Base-by-base conservation (phyloP, 2,329 filamentous ascomycete genomes). In the Incumbomyces delicatus region DNA sequence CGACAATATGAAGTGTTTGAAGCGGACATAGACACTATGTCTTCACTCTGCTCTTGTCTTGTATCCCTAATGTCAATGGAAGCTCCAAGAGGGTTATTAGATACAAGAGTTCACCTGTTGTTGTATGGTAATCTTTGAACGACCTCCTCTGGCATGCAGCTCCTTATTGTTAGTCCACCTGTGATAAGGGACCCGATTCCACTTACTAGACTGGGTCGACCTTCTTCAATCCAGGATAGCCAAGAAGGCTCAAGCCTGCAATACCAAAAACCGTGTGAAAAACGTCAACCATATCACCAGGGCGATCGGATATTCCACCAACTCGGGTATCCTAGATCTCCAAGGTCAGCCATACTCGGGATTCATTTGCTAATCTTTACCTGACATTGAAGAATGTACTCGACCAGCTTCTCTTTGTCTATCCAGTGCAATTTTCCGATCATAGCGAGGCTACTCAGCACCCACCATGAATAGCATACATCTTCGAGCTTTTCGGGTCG, bases 401-500 rank as follows among this genome's bases (percentile, higher is more conserved):
- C 65, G 43, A 81, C 76, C 58, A 98, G 75, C 61, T 86, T 85
- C 48, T 81, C 74, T 41, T 81, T 77, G 68, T 98, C 87, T 61
- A 98, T 94, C 92, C 92, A 98, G 63, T 95, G 86, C 44, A 88
- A 75, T 46, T 83, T 81, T 45, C 77, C 81, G 56, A 98, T 85
- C 75, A 96, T 95, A 38, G 85, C 83, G 56, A 98, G 70, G 63
- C 89, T 95, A 61, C 86, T 90, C 60, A 90, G 71, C 37, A 96
- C 92, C 92, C 92, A 98, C 92, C 92, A 98, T 63, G 87, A 95
- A 68, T 98, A 98, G 69, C 92, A 98, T 12, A 95, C 90, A 63
- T 98, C 92, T 63, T 95, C 90, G 52, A 85, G 70, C 71, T 98
- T 98, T 68, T 96, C 92, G 0, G 92, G 92, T 41, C 92, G 77